Evolutionary conservation across 1,139 yeast species (phyloP), one percentile per base, ranked within the genome.

Genomic region (Blastobotrys indianensis): DNA sequence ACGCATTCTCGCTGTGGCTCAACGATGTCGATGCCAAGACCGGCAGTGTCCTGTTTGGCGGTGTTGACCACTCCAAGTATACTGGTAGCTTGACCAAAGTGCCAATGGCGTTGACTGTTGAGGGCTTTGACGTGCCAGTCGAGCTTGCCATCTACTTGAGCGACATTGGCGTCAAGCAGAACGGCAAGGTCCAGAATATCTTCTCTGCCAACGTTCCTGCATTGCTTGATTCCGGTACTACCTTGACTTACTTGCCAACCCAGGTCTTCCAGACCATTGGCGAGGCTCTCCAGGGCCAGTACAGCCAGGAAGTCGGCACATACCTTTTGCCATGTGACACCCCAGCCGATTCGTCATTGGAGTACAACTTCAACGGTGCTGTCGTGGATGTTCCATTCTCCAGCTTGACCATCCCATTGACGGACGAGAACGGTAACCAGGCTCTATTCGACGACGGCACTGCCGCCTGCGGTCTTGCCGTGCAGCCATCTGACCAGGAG

Each of bases 211-310:
- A 46, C 43, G 16, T 36, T 13, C 44, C 49, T 9, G 50, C 49
- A 5, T 78, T 16, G 59, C 62, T 83, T 32, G 92, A 83, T 62
- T 75, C 85, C 2, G 90, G 92, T 39, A 75, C 87, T 11, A 78
- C 88, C 1, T 63, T 78, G 44, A 71, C 82, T 10, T 74, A 72
- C 51, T 61, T 80, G 1, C 86, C 88, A 20, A 52, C 50, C 12
- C 25, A 44, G 10, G 51, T 51, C n/a, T 54, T 54, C 29, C 50
- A 49, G 34, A 40, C 46, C 11, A 46, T 60, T 37, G 55, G 54
- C 2, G 11, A 11, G 23, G 32, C 36, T 4, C 37, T 54, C 7
- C 58, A 53, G 2, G 46, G 42, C 10, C 32, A 38, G 15, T 43
- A 38, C 37, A 17, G 12, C 3, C 13, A 13, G 5, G 38, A 33